phyloP scores from a whole-genome alignment of 2,329 filamentous ascomycete genomes.

The Aspergillus caelatus region DNA sequence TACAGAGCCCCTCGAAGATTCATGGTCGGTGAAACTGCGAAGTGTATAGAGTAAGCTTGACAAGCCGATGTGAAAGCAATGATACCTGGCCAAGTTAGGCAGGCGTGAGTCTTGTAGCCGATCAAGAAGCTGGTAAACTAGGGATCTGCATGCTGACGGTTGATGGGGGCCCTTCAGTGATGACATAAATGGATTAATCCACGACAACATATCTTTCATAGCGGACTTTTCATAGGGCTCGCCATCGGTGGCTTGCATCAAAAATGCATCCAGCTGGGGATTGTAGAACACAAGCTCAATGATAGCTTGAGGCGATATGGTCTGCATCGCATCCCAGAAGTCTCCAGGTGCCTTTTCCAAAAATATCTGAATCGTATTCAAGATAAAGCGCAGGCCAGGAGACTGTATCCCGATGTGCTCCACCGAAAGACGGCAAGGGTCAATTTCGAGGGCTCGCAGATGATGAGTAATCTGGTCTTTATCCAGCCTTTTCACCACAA shows the following conservation, averaged over 20 bases:
- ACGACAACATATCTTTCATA: constrained; percentile 68
- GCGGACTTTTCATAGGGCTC: constrained; percentile 57
- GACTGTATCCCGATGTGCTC: constrained; percentile 67
- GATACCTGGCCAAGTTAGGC: constrained; percentile 45
- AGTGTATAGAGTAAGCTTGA: constrained; percentile 50
- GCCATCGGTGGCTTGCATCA: constrained; percentile 56
- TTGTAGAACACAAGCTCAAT: constrained; percentile 83
- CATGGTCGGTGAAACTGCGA: constrained; percentile 51
- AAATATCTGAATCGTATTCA: constrained; percentile 71
- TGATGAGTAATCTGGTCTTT: constrained; percentile 75
- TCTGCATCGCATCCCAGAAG: constrained; percentile 86
- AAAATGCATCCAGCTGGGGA: constrained; percentile 62
- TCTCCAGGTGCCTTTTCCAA: constrained; percentile 75
- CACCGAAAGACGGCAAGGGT: constrained; percentile 62
- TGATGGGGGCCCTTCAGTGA: constrained; percentile 77
- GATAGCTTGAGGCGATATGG: constrained; percentile 76
- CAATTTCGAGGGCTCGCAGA: constrained; percentile 76
- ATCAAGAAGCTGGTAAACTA: constrained; percentile 74
- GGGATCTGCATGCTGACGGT: constrained; percentile 76
- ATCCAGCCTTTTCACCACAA: constrained; percentile 74
- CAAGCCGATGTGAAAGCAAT: constrained; percentile 51
- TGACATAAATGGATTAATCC: constrained; percentile 75
- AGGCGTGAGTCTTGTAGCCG: constrained; percentile 49
- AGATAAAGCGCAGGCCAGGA: constrained; percentile 67
- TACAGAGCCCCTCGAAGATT: constrained; percentile 47